Base-by-base conservation (phyloP, 2,329 filamentous ascomycete genomes). In the Alternaria incomplexa region DNA sequence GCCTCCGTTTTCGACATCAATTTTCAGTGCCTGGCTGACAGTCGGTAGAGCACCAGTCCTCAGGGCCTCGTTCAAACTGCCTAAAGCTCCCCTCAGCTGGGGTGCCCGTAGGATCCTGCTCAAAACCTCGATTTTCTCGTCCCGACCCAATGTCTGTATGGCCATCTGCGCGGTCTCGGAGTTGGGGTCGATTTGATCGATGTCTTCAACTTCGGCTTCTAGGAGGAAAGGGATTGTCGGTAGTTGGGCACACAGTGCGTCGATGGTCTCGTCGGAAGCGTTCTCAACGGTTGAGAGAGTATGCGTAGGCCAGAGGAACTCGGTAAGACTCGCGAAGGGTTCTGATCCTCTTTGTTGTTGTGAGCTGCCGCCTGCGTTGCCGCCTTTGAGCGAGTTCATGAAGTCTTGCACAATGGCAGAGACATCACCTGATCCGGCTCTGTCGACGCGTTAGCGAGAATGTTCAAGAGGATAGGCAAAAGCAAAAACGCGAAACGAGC, bases 21-120 rank as follows among this genome's bases (percentile, higher is more conserved):
- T 87, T 7, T 89, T 88, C 43, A 99, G 83, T 5, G 94, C 95
- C 73, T 97, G 93, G 7, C 93, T 91, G 67, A 99, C 91, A 71
- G 90, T 96, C 5, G 95, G 94, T 61, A 99, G 81, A 0, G 95
- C 96, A 12, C 96, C 96, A 72, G 98, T 95, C 61, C 93, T 86
- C 58, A 99, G 84, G 12, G 96, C 96, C 80, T 93, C 89, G 0
- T 93, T 97, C 71, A 99, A 82, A 76, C 91, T 96, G 1, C 89
- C 88, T 43, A 97, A 82, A 69, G 93, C 95, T 79, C 98, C 96
- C 64, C 89, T 88, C 75, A 99, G 93, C 76, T 99, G 96, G 17
- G 96, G 95, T 68, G 92, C 96, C 67, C 92, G 88, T 13, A 98
- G 82, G 8, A 98, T 93, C 75, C 90, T 91, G 78, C 89, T 90